These are phyloP conservation scores for Falciphora oryzae DNA, from an alignment of 2,329 filamentous ascomycete genomes.

Conservation along the genomic window DNA sequence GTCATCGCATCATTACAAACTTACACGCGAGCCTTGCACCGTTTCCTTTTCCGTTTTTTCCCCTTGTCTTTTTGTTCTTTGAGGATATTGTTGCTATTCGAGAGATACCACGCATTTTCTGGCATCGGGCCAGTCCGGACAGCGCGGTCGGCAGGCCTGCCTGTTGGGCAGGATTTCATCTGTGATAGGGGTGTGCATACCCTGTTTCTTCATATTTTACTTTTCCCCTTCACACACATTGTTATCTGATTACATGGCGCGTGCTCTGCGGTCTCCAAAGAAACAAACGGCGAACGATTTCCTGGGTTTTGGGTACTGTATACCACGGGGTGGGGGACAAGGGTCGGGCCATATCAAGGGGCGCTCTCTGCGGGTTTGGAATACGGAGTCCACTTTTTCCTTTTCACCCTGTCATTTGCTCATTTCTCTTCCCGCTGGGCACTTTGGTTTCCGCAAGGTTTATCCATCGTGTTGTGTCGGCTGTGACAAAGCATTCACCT, in stretches of 20 bases:
- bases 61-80: neutral
- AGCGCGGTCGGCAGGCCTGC: neutral
- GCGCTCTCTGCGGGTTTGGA: slow-evolving; percentile 1
- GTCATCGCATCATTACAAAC: neutral
- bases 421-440: neutral
- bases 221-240: slow-evolving; percentile 2
- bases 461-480: neutral
- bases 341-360: neutral
- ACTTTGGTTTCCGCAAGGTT: neutral
- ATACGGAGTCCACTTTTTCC: slow-evolving; percentile 5
- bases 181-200: neutral
- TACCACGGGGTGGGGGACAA: neutral
- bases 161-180: neutral
- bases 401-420: neutral
- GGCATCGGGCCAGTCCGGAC: neutral
- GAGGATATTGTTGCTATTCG: neutral
- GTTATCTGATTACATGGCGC: neutral
- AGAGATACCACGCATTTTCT: neutral
- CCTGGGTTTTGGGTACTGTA: slow-evolving; percentile 7
- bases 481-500: neutral
- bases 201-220: slow-evolving; percentile 3
- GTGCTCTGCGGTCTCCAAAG: neutral
- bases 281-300: neutral
- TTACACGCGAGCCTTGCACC: neutral
- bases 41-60: neutral